Evolutionary conservation across 306 rosid species (phyloP), one percentile per base, ranked within the genome.

Genomic region (Sicyos edulis): DNA sequence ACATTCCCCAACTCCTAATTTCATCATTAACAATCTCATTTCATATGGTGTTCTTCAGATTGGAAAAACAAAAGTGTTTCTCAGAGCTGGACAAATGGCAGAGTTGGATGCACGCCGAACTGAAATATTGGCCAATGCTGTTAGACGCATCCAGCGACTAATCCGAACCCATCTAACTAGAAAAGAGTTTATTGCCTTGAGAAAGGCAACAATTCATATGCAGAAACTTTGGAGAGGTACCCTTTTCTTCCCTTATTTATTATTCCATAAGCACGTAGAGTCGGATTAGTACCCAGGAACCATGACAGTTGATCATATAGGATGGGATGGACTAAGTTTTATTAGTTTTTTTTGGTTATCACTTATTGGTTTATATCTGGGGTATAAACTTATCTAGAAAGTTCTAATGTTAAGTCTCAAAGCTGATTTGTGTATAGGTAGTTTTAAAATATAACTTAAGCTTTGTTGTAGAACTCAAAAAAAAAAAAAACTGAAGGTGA

Each of bases 51-150:
- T 64, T 71, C 74, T 51, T 54, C 74, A 91, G 96, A 91, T 91
- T 81, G 96, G 96, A 6, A 91, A 88, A 75, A 52, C 96, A 71
- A 91, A 91, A 77, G 95, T 91, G 22, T 91, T 91, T 77, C 90
- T 91, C 51, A 80, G 96, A 83, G 96, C 96, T 74, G 96, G 96
- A 60, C 96, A 91, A 82, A 91, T 91, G 96, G 96, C 96, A 37
- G 96, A 91, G 81, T 67, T 91, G 75, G 96, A 91, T 77, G 92
- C 96, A 2, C 81, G 95, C 57, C 80, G 96, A 82, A 86, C 96
- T 8, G 95, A 91, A 81, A 75, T 91, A 29, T 83, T 91, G 78
- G 96, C 92, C 58, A 86, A 65, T 79, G 95, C 96, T 16, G 90
- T 91, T 20, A 83, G 82, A 78, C 79, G 44, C 67, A 85, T 91